Conservation (phyloP, 2,329 filamentous ascomycete species). For the Calonectria hawksworthii region DNA sequence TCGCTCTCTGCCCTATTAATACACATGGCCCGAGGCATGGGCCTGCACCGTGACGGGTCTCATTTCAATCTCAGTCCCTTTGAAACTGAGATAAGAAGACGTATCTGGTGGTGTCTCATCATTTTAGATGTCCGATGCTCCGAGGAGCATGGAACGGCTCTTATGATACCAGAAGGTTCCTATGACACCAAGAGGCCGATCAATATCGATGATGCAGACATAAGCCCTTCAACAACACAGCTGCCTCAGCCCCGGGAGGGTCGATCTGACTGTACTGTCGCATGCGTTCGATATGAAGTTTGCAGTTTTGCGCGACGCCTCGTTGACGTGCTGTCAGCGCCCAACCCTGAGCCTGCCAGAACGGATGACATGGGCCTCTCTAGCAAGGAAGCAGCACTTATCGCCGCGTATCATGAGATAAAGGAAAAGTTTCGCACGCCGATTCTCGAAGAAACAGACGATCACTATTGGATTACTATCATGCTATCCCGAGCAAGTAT, state of each 20-base stretch:
- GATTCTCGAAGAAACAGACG: background rate
- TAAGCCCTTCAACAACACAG: background rate
- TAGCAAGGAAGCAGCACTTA: background rate
- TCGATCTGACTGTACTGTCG: background rate
- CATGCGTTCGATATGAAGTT: background rate
- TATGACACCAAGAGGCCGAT: background rate
- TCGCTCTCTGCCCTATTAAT: background rate
- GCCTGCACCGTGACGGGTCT: background rate
- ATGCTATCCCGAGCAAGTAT: background rate
- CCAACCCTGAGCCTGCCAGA: background rate
- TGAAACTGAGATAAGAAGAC: background rate
- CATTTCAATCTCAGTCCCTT: constrained; percentile 7
- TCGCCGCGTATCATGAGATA: background rate
- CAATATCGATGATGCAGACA: background rate
- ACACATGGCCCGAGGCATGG: background rate
- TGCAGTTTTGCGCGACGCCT: background rate
- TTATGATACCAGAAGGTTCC: background rate
- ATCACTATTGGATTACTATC: background rate
- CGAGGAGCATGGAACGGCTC: background rate
- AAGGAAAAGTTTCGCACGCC: background rate
- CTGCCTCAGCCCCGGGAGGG: background rate
- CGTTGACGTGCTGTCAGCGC: background rate
- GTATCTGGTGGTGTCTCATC: background rate
- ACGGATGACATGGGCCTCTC: background rate
- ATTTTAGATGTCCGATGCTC: background rate